Evolutionary conservation across 176 grass and related monocot genomes (phyloP).

Genomic region (Dactylis glomerata): DNA sequence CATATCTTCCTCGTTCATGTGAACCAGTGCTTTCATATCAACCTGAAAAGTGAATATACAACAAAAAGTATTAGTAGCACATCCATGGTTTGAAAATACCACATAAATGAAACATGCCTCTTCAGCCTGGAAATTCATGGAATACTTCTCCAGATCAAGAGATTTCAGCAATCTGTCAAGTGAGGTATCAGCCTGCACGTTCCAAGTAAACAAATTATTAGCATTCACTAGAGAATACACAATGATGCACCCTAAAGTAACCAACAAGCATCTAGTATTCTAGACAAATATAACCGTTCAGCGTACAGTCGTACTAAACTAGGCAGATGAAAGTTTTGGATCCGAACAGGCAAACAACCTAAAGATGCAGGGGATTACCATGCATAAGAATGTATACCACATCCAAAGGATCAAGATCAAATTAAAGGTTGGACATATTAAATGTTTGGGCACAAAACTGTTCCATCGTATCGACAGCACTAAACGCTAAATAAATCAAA

Average conservation of each 20-base stretch:
- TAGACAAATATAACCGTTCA: background rate
- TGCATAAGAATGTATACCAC: background rate
- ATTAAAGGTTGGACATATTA: constrained; percentile 11
- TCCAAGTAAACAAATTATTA: constrained; percentile 22
- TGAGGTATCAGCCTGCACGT: constrained; percentile 36
- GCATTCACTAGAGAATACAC: background rate
- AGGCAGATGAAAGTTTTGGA: background rate
- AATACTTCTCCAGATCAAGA: constrained; percentile 69
- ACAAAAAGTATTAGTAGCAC: background rate
- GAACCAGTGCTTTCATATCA: constrained; percentile 66
- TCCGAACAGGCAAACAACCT: background rate
- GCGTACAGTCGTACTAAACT: background rate
- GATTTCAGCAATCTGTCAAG: constrained; percentile 60
- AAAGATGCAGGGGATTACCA: background rate
- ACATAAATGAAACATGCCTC: constrained; percentile 49
- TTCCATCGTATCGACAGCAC: background rate
- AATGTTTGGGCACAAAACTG: background rate
- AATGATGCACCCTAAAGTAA: constrained; percentile 2
- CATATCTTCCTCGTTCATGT: constrained; percentile 80
- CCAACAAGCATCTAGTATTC: background rate
- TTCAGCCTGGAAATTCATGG: constrained; percentile 61
- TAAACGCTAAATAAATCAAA: constrained; percentile 7
- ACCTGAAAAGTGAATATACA: constrained; percentile 41
- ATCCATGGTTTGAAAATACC: background rate
- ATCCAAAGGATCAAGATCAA: background rate